Base-by-base conservation (phyloP, 2,329 filamentous ascomycete genomes). In the Pseudogymnoascus sp. region DNA sequence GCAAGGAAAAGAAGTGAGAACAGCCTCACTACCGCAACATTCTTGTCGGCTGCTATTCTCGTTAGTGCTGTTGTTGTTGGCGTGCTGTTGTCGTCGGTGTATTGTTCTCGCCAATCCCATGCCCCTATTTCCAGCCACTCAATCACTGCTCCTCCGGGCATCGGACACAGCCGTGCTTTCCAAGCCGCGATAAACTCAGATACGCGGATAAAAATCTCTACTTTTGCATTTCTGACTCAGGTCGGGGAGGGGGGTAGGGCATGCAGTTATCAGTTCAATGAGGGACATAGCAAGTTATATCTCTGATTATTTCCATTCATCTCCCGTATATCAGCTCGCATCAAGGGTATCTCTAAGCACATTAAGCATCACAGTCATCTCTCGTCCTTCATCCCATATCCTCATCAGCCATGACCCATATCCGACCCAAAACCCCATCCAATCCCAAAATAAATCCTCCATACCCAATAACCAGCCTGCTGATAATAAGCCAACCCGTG, bases 321-420 rank as follows among this genome's bases (percentile, higher is more conserved):
- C 25, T 12, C 49, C 9, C 28, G 49, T 55, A 33, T 55, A 55
- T 55, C 28, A 28, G 43, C 43, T 55, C 49, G 49, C 28, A 55
- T 55, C 49, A 55, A 55, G 49, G 49, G 49, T 55, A 55, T 55
- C 49, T 35, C 9, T 55, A 55, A 21, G 49, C 28, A 55, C 49
- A 55, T 55, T 55, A 55, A 55, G 49, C 49, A 55, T 55, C 49
- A 35, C 28, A 33, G 28, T 55, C 49, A 35, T 52, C 25, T 31
- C 45, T 12, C 25, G 16, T 52, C 45, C 25, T 16, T 21, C 45
- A 31, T 33, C 49, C 28, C 49, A 2, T 21, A 55, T 55, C n/a
- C 49, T 18, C n/a, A 33, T 55, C 25, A 18, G 12, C 45, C 45
- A 52, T 52, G 23, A 55, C 25, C 49, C 25, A 55, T 55, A 55